phyloP scores from a whole-genome alignment of 2,329 filamentous ascomycete species.

The Venturia nashicola region DNA sequence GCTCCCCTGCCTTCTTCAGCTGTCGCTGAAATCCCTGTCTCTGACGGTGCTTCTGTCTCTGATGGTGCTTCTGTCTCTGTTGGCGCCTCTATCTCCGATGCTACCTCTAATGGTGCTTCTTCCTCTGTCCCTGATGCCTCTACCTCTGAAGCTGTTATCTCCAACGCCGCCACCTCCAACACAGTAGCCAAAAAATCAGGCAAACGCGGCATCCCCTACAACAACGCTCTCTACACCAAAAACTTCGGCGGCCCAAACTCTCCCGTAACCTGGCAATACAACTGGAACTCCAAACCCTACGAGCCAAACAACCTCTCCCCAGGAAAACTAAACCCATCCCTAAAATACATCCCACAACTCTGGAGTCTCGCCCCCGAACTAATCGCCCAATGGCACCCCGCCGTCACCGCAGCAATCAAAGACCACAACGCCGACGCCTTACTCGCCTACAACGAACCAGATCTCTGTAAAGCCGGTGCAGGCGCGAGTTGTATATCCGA shows the following conservation, averaged over 20 bases:
- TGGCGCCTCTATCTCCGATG: background rate
- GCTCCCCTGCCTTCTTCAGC: background rate
- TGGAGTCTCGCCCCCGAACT: background rate
- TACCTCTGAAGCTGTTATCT: too few species aligned
- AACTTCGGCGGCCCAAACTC: slow-evolving; percentile 2
- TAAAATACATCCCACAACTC: slow-evolving; percentile 4
- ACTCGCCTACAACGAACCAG: slow-evolving; percentile 8
- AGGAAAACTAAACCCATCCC: background rate
- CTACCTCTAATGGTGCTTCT: too few species aligned
- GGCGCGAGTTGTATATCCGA: slow-evolving; percentile 2
- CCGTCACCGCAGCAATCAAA: background rate
- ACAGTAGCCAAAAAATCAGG: background rate
- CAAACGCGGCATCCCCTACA: slow-evolving; percentile 9
- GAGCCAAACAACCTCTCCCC: background rate
- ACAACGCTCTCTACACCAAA: background rate
- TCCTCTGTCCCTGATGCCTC: background rate
- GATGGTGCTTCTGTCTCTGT: too few species aligned
- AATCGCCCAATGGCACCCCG: background rate
- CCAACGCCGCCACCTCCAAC: too few species aligned
- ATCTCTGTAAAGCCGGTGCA: background rate
- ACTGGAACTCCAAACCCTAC: slow-evolving; percentile 6
- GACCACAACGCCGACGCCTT: background rate
- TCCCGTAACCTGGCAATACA: slow-evolving; percentile 8
- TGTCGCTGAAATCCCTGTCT: too few species aligned
- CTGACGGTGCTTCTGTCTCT: too few species aligned